Percentiles rank a stretch among this genome's conserved stretches.
Evolutionary conservation across 2,329 filamentous ascomycete species (phyloP).

Genomic region (Aureobasidium uvarum): DNA sequence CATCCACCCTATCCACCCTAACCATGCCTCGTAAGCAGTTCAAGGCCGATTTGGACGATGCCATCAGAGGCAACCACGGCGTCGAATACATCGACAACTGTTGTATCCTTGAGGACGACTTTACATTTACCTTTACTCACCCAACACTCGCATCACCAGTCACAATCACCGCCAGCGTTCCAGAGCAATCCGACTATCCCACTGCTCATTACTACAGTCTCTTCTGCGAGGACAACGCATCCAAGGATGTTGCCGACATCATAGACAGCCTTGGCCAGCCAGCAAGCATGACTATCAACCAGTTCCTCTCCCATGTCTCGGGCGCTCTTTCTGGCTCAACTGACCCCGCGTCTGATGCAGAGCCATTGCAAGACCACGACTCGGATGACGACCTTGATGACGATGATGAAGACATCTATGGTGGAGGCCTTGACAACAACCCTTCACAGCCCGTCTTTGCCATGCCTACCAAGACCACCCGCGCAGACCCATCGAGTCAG

Average conservation of each 20-base stretch:
- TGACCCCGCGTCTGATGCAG: slow-evolving; percentile 39
- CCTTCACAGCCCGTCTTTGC: not conserved
- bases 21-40: slow-evolving; percentile 67
- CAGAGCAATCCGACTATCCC: slow-evolving; percentile 62
- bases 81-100: slow-evolving; percentile 54
- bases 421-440: slow-evolving; percentile 31
- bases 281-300: slow-evolving; percentile 47
- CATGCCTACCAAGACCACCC: not conserved
- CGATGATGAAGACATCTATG: slow-evolving; percentile 41
- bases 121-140: slow-evolving; percentile 60
- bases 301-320: slow-evolving; percentile 52
- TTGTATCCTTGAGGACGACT: slow-evolving; percentile 63
- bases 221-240: slow-evolving; percentile 52
- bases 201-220: slow-evolving; percentile 57
- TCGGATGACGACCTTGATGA: slow-evolving; percentile 41
- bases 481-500: not conserved
- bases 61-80: slow-evolving; percentile 32
- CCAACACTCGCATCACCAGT: slow-evolving; percentile 15
- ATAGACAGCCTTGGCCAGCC: slow-evolving; percentile 50
- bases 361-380: slow-evolving; percentile 23
- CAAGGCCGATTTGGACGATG: slow-evolving; percentile 56
- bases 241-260: slow-evolving; percentile 43
- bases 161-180: slow-evolving; percentile 27
- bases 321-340: slow-evolving; percentile 41
- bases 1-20: not conserved